Conservation (phyloP, 305 asterid species). For the Fraxinus velutina region DNA sequence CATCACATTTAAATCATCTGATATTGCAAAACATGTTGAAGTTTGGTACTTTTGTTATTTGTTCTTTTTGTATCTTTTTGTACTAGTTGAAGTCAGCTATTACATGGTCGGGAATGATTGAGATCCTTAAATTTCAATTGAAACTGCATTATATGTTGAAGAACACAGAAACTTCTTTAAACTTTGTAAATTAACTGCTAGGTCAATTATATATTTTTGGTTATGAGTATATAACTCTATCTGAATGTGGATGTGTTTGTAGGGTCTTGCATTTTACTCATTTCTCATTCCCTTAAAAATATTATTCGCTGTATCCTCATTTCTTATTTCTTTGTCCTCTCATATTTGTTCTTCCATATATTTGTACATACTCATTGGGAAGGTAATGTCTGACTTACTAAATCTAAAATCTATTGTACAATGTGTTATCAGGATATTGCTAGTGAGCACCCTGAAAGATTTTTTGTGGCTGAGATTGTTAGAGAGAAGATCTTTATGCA, state of each 20-base stretch:
- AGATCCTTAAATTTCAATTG: neutral
- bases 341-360: neutral
- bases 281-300: neutral
- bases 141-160: neutral
- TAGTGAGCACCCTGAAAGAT: slow-evolving; percentile 95
- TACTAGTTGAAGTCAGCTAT: neutral
- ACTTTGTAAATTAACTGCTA: neutral
- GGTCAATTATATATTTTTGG: neutral
- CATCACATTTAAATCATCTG: neutral
- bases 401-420: neutral
- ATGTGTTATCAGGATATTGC: slow-evolving; percentile 66
- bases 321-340: neutral
- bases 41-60: neutral
- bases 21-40: neutral
- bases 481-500: slow-evolving; percentile 94
- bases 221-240: neutral
- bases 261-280: neutral
- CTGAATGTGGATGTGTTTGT: neutral
- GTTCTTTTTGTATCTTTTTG: neutral
- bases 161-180: neutral
- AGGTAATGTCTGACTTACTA: slow-evolving; percentile 4
- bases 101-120: neutral
- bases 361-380: neutral
- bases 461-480: slow-evolving; percentile 86
- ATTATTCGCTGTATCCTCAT: neutral